Base-by-base conservation (phyloP, 225 moss, liverwort and hornwort genomes). In the Takakia lepidozioides region DNA sequence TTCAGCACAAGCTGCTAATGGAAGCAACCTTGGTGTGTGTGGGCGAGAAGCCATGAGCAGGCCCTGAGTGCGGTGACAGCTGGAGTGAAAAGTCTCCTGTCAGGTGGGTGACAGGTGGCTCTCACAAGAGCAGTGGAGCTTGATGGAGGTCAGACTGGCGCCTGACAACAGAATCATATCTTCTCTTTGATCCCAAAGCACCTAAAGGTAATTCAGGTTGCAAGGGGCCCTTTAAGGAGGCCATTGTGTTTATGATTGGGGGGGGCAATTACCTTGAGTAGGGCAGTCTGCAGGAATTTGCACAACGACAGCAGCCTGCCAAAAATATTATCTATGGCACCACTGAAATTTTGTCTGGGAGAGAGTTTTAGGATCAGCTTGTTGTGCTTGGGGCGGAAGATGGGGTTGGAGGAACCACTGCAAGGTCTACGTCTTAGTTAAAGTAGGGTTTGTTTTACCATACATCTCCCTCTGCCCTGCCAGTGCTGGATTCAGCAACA, bases 201-300 rank as follows among this genome's bases (percentile, higher is more conserved):
- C 91, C 91, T 2, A 91, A 98, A 64, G 83, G 78, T 30, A 75
- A 79, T 34, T 64, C 76, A 30, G 60, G 70, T 3, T 74, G 82
- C 1, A 91, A 98, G 59, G 95, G 95, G 48, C 90, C 90, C 3
- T 98, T 87, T 43, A 98, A 98, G 62, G 95, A 98, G 64, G 82
- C 95, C 32, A 83, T 98, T 57, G 87, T 98, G 40, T 98, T 98
- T 61, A 98, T 91, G 91, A 86, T 98, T 57, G 95, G 95, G 8
- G 95, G 95, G 57, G 95, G 95, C 28, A 98, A 98, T 63, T 90
- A 98, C 60, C 61, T 81, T 37, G 95, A 98, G 74, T 91, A 98
- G 56, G 87, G 84, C 40, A 91, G 95, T 60, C 72, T 98, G 60
- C 95, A 98, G 59, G 87, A 95, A 59, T 86, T 98, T 54, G 85